Conservation (phyloP, 2,329 filamentous ascomycete genomes). For the Talaromyces sp. region DNA sequence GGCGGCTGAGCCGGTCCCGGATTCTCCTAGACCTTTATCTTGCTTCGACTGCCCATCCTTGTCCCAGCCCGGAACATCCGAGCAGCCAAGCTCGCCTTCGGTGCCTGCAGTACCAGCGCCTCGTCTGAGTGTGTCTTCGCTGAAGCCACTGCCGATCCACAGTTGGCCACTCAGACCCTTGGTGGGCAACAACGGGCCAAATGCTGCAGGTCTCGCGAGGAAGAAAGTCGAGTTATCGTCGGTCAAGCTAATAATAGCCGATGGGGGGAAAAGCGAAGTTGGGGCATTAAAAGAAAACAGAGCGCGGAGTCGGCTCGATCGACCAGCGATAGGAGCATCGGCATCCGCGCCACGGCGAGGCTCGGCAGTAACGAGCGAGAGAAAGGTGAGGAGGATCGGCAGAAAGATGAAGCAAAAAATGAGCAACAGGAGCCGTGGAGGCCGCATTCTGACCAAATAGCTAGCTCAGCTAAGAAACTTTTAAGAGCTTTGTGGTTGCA, state of each 20-base stretch:
- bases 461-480: constrained; percentile 3
- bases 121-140: constrained; percentile 66
- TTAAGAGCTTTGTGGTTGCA: background rate
- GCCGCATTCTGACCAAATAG: constrained; percentile 37
- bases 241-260: constrained; percentile 90
- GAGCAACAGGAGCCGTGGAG: constrained; percentile 43
- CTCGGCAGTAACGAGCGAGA: constrained; percentile 41
- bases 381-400: constrained; percentile 44
- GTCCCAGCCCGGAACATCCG: constrained; percentile 88
- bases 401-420: constrained; percentile 45
- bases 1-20: constrained; percentile 21
- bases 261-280: constrained; percentile 87
- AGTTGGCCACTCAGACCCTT: constrained; percentile 81
- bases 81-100: constrained; percentile 88
- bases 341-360: constrained; percentile 33
- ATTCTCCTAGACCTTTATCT: constrained; percentile 15
- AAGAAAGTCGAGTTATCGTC: constrained; percentile 99
- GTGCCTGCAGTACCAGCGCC: constrained; percentile 50
- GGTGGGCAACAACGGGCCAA: constrained; percentile 72
- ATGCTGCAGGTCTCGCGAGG: constrained; percentile 85
- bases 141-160: constrained; percentile 91
- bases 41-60: constrained; percentile 42
- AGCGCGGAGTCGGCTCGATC: constrained; percentile 48
- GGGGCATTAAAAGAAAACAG: constrained; percentile 70
- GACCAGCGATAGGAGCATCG: constrained; percentile 30